These are phyloP conservation scores for Aspergillus brasiliensis DNA, from an alignment of 2,329 filamentous ascomycete genomes.

Conservation along the genomic window DNA sequence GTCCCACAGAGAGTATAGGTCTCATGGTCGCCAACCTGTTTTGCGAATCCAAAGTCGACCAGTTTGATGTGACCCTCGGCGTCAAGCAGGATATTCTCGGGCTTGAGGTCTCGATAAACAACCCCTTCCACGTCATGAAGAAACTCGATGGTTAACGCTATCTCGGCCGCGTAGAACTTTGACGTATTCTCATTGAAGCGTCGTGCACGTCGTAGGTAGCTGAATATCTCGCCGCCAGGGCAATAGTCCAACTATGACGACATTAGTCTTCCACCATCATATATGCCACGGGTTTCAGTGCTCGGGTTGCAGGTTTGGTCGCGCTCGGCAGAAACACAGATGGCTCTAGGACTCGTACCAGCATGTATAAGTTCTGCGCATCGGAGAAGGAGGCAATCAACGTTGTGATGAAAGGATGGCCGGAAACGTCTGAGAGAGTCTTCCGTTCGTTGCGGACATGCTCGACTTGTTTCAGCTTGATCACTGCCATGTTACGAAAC, in stretches of 20 bases:
- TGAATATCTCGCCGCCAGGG: constrained; percentile 68
- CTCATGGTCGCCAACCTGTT: constrained; percentile 59
- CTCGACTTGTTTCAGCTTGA: constrained; percentile 68
- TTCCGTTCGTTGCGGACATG: constrained; percentile 69
- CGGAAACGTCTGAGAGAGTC: constrained; percentile 62
- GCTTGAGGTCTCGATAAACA: constrained; percentile 67
- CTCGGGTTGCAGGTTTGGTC: not conserved
- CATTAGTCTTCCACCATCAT: constrained; percentile 20
- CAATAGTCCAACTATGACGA: constrained; percentile 62
- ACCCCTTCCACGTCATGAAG: constrained; percentile 66
- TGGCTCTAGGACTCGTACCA: constrained; percentile 37
- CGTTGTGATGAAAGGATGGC: constrained; percentile 67
- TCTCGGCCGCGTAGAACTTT: constrained; percentile 68
- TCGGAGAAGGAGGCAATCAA: constrained; percentile 67
- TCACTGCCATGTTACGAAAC: constrained; percentile 38
- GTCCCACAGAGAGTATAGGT: constrained; percentile 70
- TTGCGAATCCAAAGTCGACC: constrained; percentile 69
- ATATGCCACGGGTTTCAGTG: not conserved
- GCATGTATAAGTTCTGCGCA: constrained; percentile 58
- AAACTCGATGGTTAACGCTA: constrained; percentile 65
- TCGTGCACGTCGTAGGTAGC: constrained; percentile 62
- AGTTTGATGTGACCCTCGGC: constrained; percentile 66
- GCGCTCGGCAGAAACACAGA: not conserved
- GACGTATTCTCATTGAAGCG: constrained; percentile 65
- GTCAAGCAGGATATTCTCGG: constrained; percentile 68